Percentiles rank a stretch among this genome's conserved stretches.
These are phyloP conservation scores for Wickerhamomyces ciferrii DNA, from an alignment of 805 yeast species.

Conservation along the genomic window DNA sequence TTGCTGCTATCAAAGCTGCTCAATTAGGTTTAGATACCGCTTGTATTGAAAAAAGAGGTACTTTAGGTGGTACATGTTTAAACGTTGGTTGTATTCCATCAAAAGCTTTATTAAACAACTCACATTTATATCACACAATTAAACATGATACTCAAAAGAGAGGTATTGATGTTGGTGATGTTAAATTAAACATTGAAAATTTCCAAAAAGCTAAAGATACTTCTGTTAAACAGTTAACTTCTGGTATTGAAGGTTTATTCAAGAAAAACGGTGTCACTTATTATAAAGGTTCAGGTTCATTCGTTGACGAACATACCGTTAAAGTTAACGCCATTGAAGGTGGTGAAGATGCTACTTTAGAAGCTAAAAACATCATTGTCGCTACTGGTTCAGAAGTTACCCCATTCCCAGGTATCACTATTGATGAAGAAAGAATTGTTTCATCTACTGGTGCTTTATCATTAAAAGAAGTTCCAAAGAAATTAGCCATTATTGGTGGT, in stretches of 20 bases:
- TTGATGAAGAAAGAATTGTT: slow-evolving; percentile 96
- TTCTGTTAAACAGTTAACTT: slow-evolving; percentile 82
- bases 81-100: slow-evolving; percentile 99
- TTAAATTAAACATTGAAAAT: slow-evolving; percentile 65
- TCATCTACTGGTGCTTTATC: slow-evolving; percentile 90
- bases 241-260: slow-evolving; percentile 92
- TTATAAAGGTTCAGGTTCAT: slow-evolving; percentile 90
- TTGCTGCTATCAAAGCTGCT: slow-evolving; percentile 98
- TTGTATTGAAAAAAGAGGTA: slow-evolving; percentile 95
- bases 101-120: slow-evolving; percentile 90
- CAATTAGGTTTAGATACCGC: slow-evolving; percentile 94
- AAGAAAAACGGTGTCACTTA: slow-evolving; percentile 94
- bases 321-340: slow-evolving; percentile 86
- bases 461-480: slow-evolving; percentile 87
- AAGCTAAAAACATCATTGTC: slow-evolving; percentile 84
- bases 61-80: slow-evolving; percentile 96
- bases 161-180: slow-evolving; percentile 86
- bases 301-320: slow-evolving; percentile 73
- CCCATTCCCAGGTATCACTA: slow-evolving; percentile 96
- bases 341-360: slow-evolving; percentile 62
- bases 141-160: slow-evolving; percentile 77
- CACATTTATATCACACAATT: slow-evolving; percentile 87
- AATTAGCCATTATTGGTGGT: slow-evolving; percentile 92
- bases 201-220: slow-evolving; percentile 91
- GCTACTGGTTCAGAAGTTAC: slow-evolving; percentile 99